phyloP scores from a whole-genome alignment of 2,329 filamentous ascomycete genomes.

The Alternaria solani region DNA sequence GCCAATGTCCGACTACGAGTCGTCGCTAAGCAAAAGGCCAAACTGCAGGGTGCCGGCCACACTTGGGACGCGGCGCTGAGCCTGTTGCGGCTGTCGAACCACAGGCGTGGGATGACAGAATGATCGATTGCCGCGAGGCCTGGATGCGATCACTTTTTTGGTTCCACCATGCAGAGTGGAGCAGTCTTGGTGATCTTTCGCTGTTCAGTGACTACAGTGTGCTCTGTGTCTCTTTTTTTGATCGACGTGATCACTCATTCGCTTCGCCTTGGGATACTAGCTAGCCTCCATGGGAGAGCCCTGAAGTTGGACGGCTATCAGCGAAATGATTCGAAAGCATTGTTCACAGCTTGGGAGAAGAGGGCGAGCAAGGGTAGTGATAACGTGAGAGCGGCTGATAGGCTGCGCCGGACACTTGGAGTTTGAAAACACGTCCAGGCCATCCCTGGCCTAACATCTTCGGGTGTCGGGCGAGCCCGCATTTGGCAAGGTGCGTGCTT shows the following conservation, averaged over 20 bases:
- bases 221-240: neutral
- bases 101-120: slow-evolving; percentile 37
- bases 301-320: slow-evolving; percentile 18
- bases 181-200: neutral
- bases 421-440: slow-evolving; percentile 13
- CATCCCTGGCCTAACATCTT: slow-evolving; percentile 5
- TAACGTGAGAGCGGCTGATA: slow-evolving; percentile 29
- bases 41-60: slow-evolving; percentile 30
- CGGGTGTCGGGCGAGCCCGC: neutral
- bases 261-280: neutral
- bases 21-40: slow-evolving; percentile 21
- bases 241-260: neutral
- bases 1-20: slow-evolving; percentile 36
- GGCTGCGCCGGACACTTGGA: slow-evolving; percentile 12
- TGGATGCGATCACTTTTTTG: slow-evolving; percentile 1
- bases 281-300: neutral
- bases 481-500: slow-evolving; percentile 10
- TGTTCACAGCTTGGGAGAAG: slow-evolving; percentile 12
- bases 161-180: neutral
- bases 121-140: slow-evolving; percentile 2
- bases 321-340: slow-evolving; percentile 20
- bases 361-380: slow-evolving; percentile 18
- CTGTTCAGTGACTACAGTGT: neutral
- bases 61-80: slow-evolving; percentile 17
- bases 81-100: slow-evolving; percentile 33